Evolutionary conservation across 2,329 filamentous ascomycete genomes (phyloP).

Genomic region (Talaromyces funiculosus): DNA sequence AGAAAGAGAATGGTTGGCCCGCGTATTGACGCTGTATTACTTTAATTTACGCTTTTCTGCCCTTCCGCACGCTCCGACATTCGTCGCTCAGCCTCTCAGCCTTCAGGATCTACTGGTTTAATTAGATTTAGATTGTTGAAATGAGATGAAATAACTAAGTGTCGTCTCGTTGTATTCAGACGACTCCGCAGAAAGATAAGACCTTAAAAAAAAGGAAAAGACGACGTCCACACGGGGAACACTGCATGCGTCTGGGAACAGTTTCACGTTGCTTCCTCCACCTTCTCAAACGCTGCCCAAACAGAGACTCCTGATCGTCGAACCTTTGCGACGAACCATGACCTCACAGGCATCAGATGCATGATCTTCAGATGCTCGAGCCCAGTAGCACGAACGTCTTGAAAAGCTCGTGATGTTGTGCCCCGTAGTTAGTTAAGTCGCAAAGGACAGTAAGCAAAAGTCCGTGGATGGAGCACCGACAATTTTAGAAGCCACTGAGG

Average conservation of each 20-base stretch:
- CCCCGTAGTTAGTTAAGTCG: neutral
- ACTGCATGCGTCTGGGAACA: neutral
- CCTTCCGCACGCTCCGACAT: neutral
- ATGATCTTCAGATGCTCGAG: neutral
- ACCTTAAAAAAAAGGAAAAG: neutral
- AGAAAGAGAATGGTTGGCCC: neutral
- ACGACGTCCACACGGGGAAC: neutral
- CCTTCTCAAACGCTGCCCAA: constrained; percentile 3
- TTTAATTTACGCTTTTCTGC: neutral
- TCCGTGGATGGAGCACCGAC: neutral
- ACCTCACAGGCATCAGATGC: no score
- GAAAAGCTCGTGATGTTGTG: neutral
- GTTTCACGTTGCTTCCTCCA: constrained; percentile 3
- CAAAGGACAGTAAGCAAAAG: neutral
- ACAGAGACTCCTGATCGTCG: constrained; percentile 2
- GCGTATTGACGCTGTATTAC: neutral
- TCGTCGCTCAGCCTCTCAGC: constrained; percentile 5
- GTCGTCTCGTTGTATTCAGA: neutral
- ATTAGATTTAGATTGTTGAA: neutral
- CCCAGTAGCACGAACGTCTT: neutral
- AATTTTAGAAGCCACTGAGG: neutral
- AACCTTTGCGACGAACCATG: neutral
- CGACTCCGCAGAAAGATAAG: neutral
- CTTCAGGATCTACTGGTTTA: neutral
- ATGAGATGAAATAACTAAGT: neutral